A percentile compares a stretch with the other conserved stretches of the same genome.
These are phyloP conservation scores for Cucurbitaria berberidis DNA, from an alignment of 2,329 filamentous ascomycete genomes.

Conservation along the genomic window DNA sequence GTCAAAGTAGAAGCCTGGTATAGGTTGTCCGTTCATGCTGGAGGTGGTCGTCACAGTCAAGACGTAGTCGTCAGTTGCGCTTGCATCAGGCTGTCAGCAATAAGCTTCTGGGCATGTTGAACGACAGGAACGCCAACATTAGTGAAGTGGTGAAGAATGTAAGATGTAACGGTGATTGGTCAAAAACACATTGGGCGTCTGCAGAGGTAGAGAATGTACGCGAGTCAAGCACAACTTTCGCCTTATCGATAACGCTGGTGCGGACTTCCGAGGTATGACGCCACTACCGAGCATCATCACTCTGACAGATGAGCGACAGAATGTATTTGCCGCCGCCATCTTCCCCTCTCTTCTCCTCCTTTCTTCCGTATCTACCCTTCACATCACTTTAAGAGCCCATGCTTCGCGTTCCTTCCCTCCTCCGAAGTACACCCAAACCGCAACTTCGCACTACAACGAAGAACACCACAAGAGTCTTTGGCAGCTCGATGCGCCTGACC, in stretches of 20 bases:
- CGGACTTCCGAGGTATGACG: slow-evolving; percentile 30
- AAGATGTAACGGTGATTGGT: neutral
- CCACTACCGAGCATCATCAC: slow-evolving; percentile 29
- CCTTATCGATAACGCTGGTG: slow-evolving; percentile 24
- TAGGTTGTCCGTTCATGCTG: slow-evolving; percentile 49
- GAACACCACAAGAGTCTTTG: slow-evolving; percentile 10
- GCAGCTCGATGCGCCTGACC: slow-evolving; percentile 44
- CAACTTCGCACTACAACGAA: slow-evolving; percentile 1
- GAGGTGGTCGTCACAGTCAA: too few species aligned
- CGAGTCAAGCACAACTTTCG: slow-evolving; percentile 22
- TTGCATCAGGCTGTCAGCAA: neutral
- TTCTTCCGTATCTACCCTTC: neutral
- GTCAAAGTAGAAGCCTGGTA: slow-evolving; percentile 59
- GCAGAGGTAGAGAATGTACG: neutral
- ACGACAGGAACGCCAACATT: too few species aligned
- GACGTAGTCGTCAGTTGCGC: neutral
- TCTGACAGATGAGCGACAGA: slow-evolving; percentile 20
- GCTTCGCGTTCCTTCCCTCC: slow-evolving; percentile 20
- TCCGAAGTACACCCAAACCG: slow-evolving; percentile 9
- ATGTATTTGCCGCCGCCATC: slow-evolving; percentile 22
- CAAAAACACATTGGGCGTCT: neutral
- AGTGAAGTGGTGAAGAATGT: too few species aligned
- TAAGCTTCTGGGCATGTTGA: too few species aligned
- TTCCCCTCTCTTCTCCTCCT: neutral
- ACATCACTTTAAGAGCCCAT: slow-evolving; percentile 12